phyloP scores from a whole-genome alignment of 2,329 filamentous ascomycete species.

The Xylaria sp. region DNA sequence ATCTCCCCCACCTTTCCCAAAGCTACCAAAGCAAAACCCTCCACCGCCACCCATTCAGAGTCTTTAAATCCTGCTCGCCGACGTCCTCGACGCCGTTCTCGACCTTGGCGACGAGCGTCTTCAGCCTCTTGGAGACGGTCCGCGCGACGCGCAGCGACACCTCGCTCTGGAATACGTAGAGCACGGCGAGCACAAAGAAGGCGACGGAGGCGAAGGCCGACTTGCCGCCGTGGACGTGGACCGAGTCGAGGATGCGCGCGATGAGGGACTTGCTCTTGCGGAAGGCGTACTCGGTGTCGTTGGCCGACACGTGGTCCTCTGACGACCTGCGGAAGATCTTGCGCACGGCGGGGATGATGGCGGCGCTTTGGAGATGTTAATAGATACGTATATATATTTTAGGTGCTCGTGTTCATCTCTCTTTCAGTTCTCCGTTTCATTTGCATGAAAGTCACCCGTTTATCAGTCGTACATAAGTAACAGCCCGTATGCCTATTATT shows the following conservation, averaged over 20 bases:
- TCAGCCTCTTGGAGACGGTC: slow-evolving; percentile 63
- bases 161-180: slow-evolving; percentile 70
- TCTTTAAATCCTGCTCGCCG: slow-evolving; percentile 60
- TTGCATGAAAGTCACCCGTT: background rate
- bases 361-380: slow-evolving; percentile 30
- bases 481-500: too few relatives aligned
- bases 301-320: slow-evolving; percentile 52
- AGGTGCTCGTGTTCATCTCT: background rate
- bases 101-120: slow-evolving; percentile 59
- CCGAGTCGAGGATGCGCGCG: slow-evolving; percentile 59
- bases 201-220: slow-evolving; percentile 61
- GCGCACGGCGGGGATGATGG: slow-evolving; percentile 61
- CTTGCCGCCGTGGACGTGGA: slow-evolving; percentile 54
- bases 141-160: slow-evolving; percentile 65
- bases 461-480: background rate
- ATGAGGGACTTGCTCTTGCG: slow-evolving; percentile 62
- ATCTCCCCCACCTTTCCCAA: background rate
- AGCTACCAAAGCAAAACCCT: slow-evolving; percentile 60
- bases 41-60: slow-evolving; percentile 68
- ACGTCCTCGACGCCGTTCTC: slow-evolving; percentile 60
- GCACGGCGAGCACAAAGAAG: slow-evolving; percentile 66
- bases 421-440: background rate
- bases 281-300: slow-evolving; percentile 69
- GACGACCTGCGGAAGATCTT: slow-evolving; percentile 60
- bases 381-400: background rate